Conservation (phyloP, 169 alveolate genomes). For the Plasmodium malariae region DNA sequence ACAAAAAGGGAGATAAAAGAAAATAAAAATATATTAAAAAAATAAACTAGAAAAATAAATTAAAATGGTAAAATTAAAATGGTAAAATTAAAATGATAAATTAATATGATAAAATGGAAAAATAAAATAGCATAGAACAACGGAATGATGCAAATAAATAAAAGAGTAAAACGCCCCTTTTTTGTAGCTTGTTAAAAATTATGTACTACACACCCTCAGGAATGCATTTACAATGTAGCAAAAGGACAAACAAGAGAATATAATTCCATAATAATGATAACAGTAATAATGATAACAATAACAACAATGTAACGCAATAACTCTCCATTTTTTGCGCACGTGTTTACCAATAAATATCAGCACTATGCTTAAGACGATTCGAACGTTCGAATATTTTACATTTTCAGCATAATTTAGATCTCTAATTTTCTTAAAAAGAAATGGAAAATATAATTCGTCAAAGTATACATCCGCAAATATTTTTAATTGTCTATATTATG, state of each 20-base stretch:
- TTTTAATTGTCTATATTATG: too few relatives aligned
- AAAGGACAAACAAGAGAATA: background rate
- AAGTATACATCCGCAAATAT: too few relatives aligned
- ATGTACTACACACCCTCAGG: too few relatives aligned
- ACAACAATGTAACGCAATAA: background rate
- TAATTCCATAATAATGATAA: background rate
- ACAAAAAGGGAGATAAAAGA: background rate
- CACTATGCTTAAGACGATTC: slow-evolving; percentile 40
- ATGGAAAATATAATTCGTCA: slow-evolving; percentile 3
- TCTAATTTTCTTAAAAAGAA: slow-evolving; percentile 38
- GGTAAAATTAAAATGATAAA: too few relatives aligned
- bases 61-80: too few relatives aligned
- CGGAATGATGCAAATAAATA: too few relatives aligned
- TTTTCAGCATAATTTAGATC: slow-evolving; percentile 26
- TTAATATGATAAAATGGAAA: too few relatives aligned
- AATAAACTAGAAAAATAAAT: too few relatives aligned
- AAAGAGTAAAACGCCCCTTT: too few relatives aligned
- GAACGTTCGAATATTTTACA: slow-evolving; percentile 35
- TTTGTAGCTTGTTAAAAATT: too few relatives aligned
- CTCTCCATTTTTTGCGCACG: background rate
- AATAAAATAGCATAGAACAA: too few relatives aligned
- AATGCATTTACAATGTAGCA: background rate
- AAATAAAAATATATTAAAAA: background rate
- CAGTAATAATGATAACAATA: background rate
- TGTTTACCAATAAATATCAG: slow-evolving; percentile 46